Base-by-base conservation (phyloP, 2,329 filamentous ascomycete species). In the Xylaria sp. region DNA sequence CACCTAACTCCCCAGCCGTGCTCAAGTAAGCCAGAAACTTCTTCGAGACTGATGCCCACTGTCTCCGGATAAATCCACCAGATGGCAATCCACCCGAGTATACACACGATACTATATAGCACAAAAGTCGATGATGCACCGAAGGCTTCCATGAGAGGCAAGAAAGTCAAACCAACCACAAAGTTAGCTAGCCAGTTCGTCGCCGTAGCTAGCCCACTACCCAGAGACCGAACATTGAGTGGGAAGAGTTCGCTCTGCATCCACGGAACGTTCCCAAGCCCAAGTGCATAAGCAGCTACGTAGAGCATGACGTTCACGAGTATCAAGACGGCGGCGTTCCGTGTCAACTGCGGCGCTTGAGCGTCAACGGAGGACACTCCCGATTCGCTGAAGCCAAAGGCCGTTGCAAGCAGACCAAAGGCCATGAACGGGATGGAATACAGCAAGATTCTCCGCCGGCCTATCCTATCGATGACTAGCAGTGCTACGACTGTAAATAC, bases 221-320 rank as follows among this genome's bases (percentile, higher is more conserved):
- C 93, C 1, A 93, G 80, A 4, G 90, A 90, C 58, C 92, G 89
- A 55, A 94, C 92, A 36, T 86, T 86, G 57, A 94, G 84, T 0
- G 94, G 92, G 77, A 98, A 98, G 39, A 97, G 87, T 82, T 98
- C 95, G 74, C 91, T 93, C 82, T 97, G 94, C 86, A 97, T 95
- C 95, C 95, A 98, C 0, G 95, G 94, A 2, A 98, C 94, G 75
- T 94, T 97, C 9, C 95, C 95, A 1, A 98, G 86, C 2, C 95
- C 95, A 1, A 94, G 84, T 0, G 95, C 95, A 78, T 97, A 98
- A 0, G 91, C 86, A 9, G 93, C 91, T 1, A 97, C 94, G 79
- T 97, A 98, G 8, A 94, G 74, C 79, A 94, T 91, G 79, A 98
- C 91, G 72, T 91, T 91, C 49, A 88, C 71, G 2, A 98, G 86